phyloP scores from a whole-genome alignment of 345 rosid species.

The Murraya paniculata region DNA sequence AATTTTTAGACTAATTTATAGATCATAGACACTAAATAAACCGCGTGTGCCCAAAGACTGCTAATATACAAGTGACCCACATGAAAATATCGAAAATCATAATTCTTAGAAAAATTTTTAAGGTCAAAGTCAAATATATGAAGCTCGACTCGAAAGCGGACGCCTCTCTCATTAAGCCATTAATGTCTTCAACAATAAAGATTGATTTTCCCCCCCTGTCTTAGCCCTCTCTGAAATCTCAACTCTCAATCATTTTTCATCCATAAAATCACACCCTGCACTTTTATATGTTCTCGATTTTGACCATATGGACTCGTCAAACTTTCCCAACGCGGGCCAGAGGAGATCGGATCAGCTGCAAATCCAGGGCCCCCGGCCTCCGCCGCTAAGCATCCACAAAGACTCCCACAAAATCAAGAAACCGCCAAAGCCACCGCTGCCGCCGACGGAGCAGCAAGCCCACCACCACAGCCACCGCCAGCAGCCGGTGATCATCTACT shows the following conservation, averaged over 20 bases:
- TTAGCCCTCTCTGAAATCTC: no score
- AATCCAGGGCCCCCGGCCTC: slow-evolving; percentile 75
- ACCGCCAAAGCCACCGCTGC: slow-evolving; percentile 50
- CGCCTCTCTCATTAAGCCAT: slow-evolving; percentile 15
- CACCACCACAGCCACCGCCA: slow-evolving; percentile 20
- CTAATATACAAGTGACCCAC: no score
- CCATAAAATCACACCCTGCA: not conserved
- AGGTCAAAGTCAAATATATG: slow-evolving; percentile 31
- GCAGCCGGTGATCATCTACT: slow-evolving; percentile 70
- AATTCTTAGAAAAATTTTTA: no score
- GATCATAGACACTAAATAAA: no score
- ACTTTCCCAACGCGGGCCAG: slow-evolving; percentile 24
- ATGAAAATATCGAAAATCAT: no score
- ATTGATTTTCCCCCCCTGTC: not conserved
- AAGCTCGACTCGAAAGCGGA: not conserved
- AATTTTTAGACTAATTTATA: no score
- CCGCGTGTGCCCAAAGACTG: no score
- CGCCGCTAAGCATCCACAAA: slow-evolving; percentile 58
- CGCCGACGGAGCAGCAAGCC: not conserved
- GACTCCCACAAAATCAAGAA: slow-evolving; percentile 66
- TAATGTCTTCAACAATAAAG: not conserved
- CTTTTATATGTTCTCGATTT: no score
- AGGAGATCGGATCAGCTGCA: slow-evolving; percentile 36
- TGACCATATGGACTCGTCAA: slow-evolving; percentile 41
- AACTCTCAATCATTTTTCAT: not conserved